Evolutionary conservation across 2,329 filamentous ascomycete genomes (phyloP), one percentile per base, ranked within the genome.

Genomic region (Neurospora sp.): DNA sequence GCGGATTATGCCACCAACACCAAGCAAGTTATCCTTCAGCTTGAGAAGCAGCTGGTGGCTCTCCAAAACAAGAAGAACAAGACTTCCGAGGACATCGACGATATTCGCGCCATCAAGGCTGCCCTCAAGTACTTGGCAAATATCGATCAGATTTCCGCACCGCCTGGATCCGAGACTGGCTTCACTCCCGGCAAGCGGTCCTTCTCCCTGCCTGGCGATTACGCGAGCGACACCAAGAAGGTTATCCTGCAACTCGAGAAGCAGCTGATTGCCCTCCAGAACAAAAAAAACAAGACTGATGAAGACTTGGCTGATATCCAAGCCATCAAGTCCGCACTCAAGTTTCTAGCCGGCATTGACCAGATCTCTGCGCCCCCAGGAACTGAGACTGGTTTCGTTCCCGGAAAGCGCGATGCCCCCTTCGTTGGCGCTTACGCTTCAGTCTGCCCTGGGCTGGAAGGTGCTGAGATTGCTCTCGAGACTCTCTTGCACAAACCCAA

Each of bases 361-460:
- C 65, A 37, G 46, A 74, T 76, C 69, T 70, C 69, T 8, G 74
- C 74, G 1, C 72, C 74, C 8, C 73, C 73, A 2, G 74, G 74
- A 19, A 69, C 70, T 12, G 71, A 70, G 12, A 67, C 69, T 41
- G 74, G 68, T 40, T 76, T 76, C 68, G 73, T 71, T 11, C 74
- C 74, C 2, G 75, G 74, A 39, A 75, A 76, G 71, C 74, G 72
- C 19, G 68, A 71, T 38, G 52, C 68, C 10, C 66, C 67, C 46
- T 67, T 71, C 2, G 67, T 71, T 40, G 73, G 69, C 69, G 66
- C 69, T 46, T 73, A 71, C 70, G 85, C 92, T 1, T 86, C 89
- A 3, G 83, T 85, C 66, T 87, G 88, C 43, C 85, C 92, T 73
- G 97, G 97, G 77, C 91, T 92, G 1, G 92, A 97, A 78, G 87